Evolutionary conservation across 2,329 filamentous ascomycete genomes (phyloP).

Genomic region (Microdochium trichocladiopsis): DNA sequence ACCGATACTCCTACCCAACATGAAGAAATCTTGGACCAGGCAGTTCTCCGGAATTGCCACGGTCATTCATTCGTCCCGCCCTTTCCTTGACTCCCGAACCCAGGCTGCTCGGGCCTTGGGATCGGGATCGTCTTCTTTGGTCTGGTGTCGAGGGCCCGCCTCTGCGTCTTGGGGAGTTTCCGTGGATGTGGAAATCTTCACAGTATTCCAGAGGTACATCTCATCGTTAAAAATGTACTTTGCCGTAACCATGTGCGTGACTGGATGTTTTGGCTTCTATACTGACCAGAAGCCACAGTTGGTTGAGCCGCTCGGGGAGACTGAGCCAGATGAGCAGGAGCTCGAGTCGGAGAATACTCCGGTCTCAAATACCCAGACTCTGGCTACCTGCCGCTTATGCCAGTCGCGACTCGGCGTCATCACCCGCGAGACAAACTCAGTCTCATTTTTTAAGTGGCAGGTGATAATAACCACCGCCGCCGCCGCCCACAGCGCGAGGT

Average conservation of each 20-base stretch:
- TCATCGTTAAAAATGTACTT: conserved; percentile 3
- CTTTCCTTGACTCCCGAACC: conserved; percentile 23
- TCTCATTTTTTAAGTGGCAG: conserved; percentile 52
- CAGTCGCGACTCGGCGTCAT: conserved; percentile 37
- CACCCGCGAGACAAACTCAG: conserved; percentile 34
- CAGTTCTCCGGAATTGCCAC: not conserved
- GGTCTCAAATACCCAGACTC: conserved; percentile 3
- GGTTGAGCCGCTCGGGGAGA: conserved; percentile 3
- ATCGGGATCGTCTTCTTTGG: conserved; percentile 16
- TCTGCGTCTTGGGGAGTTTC: conserved; percentile 33
- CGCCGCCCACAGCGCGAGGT: not conserved
- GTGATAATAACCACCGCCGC: conserved; percentile 29
- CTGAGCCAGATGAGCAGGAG: not conserved
- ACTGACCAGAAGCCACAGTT: conserved; percentile 8
- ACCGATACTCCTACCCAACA: conserved; percentile 68
- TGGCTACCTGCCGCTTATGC: conserved; percentile 38
- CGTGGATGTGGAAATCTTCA: conserved; percentile 38
- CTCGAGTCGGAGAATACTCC: not conserved
- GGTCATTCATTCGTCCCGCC: conserved; percentile 13
- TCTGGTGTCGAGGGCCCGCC: conserved; percentile 20
- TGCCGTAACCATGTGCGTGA: too few relatives aligned
- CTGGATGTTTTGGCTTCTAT: conserved; percentile 1
- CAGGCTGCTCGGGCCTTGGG: conserved; percentile 30
- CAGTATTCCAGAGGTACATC: conserved; percentile 45
- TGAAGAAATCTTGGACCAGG: conserved; percentile 17